Conservation (phyloP, 2,329 filamentous ascomycete species). For the Beauveria sp. region DNA sequence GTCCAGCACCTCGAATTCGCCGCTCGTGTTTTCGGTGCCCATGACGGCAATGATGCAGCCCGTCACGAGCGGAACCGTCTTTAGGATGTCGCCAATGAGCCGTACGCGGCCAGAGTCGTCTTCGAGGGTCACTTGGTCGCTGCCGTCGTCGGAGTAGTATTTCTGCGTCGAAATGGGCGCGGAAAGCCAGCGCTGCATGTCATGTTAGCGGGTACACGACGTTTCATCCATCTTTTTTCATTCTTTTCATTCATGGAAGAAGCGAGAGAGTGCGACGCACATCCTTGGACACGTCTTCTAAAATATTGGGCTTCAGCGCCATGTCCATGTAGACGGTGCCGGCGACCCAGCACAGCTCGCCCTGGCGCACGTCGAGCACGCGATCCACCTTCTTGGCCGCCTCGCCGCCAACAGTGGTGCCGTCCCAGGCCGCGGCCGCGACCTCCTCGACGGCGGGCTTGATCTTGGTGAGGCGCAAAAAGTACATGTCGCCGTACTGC, state of each 20-base stretch:
- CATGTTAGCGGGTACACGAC: background rate
- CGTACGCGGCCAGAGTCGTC: constrained; percentile 88
- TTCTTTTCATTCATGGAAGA: no score
- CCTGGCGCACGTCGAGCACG: constrained; percentile 91
- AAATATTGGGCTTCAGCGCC: constrained; percentile 88
- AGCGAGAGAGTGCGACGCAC: constrained; percentile 37
- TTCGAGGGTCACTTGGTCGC: constrained; percentile 76
- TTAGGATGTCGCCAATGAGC: constrained; percentile 64
- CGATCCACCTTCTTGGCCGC: constrained; percentile 69
- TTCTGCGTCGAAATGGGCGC: constrained; percentile 70
- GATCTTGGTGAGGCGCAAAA: constrained; percentile 77
- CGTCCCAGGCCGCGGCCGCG: constrained; percentile 69
- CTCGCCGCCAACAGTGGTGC: constrained; percentile 70
- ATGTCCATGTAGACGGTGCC: constrained; percentile 98
- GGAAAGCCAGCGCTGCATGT: constrained; percentile 71
- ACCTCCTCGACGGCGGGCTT: constrained; percentile 74
- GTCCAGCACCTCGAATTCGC: constrained; percentile 88
- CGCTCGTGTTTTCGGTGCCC: constrained; percentile 86
- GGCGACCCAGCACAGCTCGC: constrained; percentile 88
- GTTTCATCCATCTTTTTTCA: fast-evolving
- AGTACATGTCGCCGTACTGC: constrained; percentile 98
- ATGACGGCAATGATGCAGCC: constrained; percentile 92
- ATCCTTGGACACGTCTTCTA: constrained; percentile 92
- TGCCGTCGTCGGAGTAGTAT: constrained; percentile 57
- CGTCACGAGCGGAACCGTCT: constrained; percentile 69